Evolutionary conservation across 2,329 filamentous ascomycete genomes (phyloP).

Genomic region (Lizonia empirigonia): DNA sequence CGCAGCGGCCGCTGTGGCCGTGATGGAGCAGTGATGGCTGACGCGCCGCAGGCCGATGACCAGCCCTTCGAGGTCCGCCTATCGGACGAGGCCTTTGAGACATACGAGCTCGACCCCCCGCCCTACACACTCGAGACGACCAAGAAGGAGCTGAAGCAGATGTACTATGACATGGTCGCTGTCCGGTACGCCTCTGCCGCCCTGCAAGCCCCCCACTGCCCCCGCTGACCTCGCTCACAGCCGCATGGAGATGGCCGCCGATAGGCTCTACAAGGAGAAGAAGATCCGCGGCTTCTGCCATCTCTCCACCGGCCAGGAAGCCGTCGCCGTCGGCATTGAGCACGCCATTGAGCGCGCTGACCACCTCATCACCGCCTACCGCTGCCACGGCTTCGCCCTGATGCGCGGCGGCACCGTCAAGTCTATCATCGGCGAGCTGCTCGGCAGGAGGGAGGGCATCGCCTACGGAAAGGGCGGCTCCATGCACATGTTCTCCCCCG

Average conservation of each 20-base stretch:
- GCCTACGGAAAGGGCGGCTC: constrained; percentile 98
- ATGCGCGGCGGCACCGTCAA: constrained; percentile 93
- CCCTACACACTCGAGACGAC: constrained; percentile 90
- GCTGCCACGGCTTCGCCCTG: constrained; percentile 96
- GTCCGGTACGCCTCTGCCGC: constrained; percentile 71
- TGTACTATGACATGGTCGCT: constrained; percentile 97
- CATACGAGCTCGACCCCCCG: constrained; percentile 96
- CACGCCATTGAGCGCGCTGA: constrained; percentile 90
- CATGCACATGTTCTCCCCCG: constrained; percentile 99
- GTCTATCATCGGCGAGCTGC: constrained; percentile 93
- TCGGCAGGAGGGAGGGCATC: constrained; percentile 94
- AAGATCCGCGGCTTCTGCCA: constrained; percentile 99
- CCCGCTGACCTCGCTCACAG: constrained; percentile 54
- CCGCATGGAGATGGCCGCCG: constrained; percentile 99
- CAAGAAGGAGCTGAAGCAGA: constrained; percentile 98
- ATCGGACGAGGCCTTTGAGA: constrained; percentile 99
- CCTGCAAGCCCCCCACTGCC: neutral
- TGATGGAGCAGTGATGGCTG: constrained; percentile 20
- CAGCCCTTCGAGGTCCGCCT: constrained; percentile 90
- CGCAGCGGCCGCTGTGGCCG: neutral
- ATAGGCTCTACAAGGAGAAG: constrained; percentile 99
- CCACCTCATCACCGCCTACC: constrained; percentile 96
- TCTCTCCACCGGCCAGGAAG: constrained; percentile 96
- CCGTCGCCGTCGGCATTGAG: constrained; percentile 95
- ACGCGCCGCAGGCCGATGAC: constrained; percentile 75